Evolutionary conservation across 2,329 filamentous ascomycete genomes (phyloP).

Genomic region (Xylariaceae sp.): DNA sequence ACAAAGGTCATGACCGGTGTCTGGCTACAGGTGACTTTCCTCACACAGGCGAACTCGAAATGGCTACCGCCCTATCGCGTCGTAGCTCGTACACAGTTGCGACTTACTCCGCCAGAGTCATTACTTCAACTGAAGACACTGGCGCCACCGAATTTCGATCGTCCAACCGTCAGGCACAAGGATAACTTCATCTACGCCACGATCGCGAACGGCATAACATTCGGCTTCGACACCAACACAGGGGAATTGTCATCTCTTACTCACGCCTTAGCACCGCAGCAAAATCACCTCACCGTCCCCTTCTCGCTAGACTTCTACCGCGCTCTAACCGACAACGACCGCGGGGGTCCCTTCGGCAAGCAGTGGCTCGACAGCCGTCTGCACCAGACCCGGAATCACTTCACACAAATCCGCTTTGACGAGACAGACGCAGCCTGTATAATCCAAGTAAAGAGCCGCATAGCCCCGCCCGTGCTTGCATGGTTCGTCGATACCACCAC

Average conservation of each 20-base stretch:
- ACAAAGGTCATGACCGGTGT: conserved; percentile 35
- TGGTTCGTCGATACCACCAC: conserved; percentile 53
- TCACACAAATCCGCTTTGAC: conserved; percentile 33
- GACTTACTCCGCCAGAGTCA: conserved; percentile 35
- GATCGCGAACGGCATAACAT: conserved; percentile 36
- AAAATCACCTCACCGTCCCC: conserved; percentile 44
- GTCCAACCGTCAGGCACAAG: conserved; percentile 27
- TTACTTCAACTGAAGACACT: conserved; percentile 30
- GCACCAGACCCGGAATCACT: conserved; percentile 44
- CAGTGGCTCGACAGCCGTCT: conserved; percentile 52
- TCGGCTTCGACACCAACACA: conserved; percentile 42
- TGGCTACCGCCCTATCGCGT: conserved; percentile 53
- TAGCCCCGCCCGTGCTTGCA: conserved; percentile 60
- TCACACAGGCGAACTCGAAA: conserved; percentile 38
- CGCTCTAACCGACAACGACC: conserved; percentile 63
- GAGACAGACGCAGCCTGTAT: conserved; percentile 34
- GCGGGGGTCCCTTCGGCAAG: conserved; percentile 48
- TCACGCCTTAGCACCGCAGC: conserved; percentile 28
- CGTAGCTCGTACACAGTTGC: conserved; percentile 48
- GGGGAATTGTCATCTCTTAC: conserved; percentile 43
- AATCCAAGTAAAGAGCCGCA: conserved; percentile 47
- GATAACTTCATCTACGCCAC: conserved; percentile 34
- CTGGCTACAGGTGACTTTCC: conserved; percentile 49
- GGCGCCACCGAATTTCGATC: conserved; percentile 13
- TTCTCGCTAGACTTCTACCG: conserved; percentile 56